A percentile compares a stretch with the other conserved stretches of the same genome.
Conservation (phyloP, 495 filamentous ascomycete species). For the Tuber aestivum region DNA sequence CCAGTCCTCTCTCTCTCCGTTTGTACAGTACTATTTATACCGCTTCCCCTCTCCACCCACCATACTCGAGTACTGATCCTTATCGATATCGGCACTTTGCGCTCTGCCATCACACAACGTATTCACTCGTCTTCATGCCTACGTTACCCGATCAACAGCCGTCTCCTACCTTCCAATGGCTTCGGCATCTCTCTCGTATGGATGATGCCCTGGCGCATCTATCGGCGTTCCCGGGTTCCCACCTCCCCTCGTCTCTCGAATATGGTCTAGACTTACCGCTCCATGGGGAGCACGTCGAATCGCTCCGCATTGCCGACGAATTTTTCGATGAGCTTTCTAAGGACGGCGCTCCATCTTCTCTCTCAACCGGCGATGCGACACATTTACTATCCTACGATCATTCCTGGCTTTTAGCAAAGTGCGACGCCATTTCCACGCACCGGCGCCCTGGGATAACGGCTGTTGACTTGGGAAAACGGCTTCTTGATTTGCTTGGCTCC, state of each 20-base stretch:
- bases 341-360: constrained; percentile 18
- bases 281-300: constrained; percentile 28
- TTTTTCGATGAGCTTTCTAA: constrained; percentile 29
- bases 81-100: not conserved
- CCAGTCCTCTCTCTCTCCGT: too few species aligned
- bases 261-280: constrained; percentile 54
- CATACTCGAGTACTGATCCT: not conserved
- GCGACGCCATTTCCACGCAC: constrained; percentile 42
- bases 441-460: constrained; percentile 11
- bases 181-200: constrained; percentile 65
- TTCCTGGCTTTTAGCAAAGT: constrained; percentile 56
- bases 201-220: constrained; percentile 64
- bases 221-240: constrained; percentile 48
- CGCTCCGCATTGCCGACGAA: constrained; percentile 24
- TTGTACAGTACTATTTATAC: too few species aligned
- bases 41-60: not conserved
- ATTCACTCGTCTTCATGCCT: not conserved
- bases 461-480: constrained; percentile 26
- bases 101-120: not conserved
- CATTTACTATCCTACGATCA: constrained; percentile 59
- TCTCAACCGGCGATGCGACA: constrained; percentile 56
- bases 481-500: constrained; percentile 56
- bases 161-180: constrained; percentile 49
- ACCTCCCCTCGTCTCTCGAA: constrained; percentile 44
- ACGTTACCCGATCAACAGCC: not conserved